A percentile compares a stretch with the other conserved stretches of the same genome.
Conservation (phyloP, 2,329 filamentous ascomycete species). For the Dendrostoma leiphaemia region DNA sequence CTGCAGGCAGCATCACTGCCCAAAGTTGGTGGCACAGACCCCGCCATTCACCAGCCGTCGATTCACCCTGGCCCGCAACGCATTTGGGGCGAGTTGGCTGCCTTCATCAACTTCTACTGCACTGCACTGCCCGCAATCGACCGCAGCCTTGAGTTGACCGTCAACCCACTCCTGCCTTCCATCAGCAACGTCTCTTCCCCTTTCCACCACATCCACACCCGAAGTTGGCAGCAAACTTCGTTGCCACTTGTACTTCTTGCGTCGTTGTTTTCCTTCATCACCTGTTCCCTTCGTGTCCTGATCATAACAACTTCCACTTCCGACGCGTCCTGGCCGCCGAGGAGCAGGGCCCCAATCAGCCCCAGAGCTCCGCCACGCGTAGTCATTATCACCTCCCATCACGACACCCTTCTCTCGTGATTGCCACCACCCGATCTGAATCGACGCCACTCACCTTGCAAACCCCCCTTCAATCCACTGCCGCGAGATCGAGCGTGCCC, state of each 20-base stretch:
- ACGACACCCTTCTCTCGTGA: not conserved
- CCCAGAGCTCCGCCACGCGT: not conserved
- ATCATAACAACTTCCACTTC: not conserved
- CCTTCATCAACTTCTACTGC: not conserved
- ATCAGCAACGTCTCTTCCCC: not conserved
- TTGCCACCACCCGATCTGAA: not conserved
- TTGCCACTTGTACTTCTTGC: not conserved
- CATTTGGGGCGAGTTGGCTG: not conserved
- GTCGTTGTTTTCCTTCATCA: not conserved
- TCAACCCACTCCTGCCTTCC: not conserved
- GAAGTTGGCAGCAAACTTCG: not conserved
- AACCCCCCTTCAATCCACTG: too few relatives aligned
- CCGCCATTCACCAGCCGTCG: slow-evolving; percentile 17
- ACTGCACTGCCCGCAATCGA: not conserved
- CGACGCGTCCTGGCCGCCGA: not conserved
- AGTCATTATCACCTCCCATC: not conserved
- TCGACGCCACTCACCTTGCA: too few relatives aligned
- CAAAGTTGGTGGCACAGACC: slow-evolving; percentile 5
- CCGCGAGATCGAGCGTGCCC: too few relatives aligned
- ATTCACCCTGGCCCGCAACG: slow-evolving; percentile 16
- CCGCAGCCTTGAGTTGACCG: not conserved
- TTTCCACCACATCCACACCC: not conserved
- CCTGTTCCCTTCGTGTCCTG: not conserved
- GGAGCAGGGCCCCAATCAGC: too few relatives aligned
- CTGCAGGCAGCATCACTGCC: too few relatives aligned